Evolutionary conservation across 257 asterid genomes (phyloP).

Genomic region (Solanum paucissectum): DNA sequence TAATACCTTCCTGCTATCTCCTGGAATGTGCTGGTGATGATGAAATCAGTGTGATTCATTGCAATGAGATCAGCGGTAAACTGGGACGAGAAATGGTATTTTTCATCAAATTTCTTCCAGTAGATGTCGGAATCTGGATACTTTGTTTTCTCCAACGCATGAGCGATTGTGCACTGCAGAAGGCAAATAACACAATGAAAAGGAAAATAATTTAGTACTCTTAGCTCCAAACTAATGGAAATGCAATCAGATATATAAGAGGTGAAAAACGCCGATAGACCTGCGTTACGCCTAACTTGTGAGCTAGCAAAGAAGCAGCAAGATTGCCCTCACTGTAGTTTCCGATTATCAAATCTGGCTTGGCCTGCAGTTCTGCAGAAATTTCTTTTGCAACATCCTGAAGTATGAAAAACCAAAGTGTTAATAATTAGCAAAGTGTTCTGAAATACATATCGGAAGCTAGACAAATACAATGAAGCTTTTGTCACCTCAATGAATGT

Average conservation of each 20-base stretch:
- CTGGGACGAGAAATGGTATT: constrained; percentile 94
- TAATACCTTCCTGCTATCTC: constrained; percentile 96
- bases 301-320: constrained; percentile 87
- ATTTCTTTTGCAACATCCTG: constrained; percentile 90
- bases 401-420: neutral
- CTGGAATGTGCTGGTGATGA: constrained; percentile 95
- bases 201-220: neutral
- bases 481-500: constrained; percentile 19
- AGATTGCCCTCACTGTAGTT: constrained; percentile 97
- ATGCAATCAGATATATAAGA: neutral
- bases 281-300: constrained; percentile 90
- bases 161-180: constrained; percentile 8
- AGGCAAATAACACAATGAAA: neutral
- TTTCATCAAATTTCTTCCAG: constrained; percentile 39
- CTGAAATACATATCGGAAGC: neutral
- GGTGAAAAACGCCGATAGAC: constrained; percentile 1
- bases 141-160: constrained; percentile 12
- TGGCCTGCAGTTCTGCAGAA: constrained; percentile 61
- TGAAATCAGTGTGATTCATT: constrained; percentile 96
- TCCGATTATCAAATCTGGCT: constrained; percentile 90
- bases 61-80: constrained; percentile 94
- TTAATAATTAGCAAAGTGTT: neutral
- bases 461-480: neutral
- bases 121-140: constrained; percentile 12
- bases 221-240: neutral